These are phyloP conservation scores for Chlamydomonas schloesseri DNA, from an alignment of 139 green algal genomes.

Conservation along the genomic window DNA sequence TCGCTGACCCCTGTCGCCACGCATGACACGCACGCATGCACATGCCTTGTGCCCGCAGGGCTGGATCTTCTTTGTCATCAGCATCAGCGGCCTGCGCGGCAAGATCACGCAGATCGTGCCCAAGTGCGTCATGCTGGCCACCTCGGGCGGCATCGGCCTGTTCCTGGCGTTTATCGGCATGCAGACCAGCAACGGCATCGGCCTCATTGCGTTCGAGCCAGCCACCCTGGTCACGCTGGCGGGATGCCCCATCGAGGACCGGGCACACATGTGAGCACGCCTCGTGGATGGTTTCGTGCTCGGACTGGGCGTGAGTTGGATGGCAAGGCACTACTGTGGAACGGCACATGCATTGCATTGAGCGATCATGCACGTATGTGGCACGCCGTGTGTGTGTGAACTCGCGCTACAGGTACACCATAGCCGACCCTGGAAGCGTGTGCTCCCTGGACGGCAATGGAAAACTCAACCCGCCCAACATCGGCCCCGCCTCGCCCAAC, in stretches of 20 bases:
- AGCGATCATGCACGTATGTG: too few relatives aligned
- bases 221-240: constrained; percentile 70
- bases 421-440: not conserved
- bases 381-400: too few relatives aligned
- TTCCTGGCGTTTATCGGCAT: constrained; percentile 86
- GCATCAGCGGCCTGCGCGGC: constrained; percentile 69
- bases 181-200: constrained; percentile 64
- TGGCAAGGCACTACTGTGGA: too few relatives aligned
- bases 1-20: too few relatives aligned
- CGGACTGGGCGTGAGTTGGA: too few relatives aligned
- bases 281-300: too few relatives aligned
- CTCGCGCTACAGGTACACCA: constrained; percentile 31
- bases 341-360: too few relatives aligned
- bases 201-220: constrained; percentile 74
- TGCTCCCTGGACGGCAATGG: not conserved
- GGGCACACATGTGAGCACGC: constrained; percentile 11
- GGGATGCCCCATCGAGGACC: constrained; percentile 46
- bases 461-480: not conserved
- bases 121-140: constrained; percentile 76
- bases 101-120: constrained; percentile 75
- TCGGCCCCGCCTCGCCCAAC: constrained; percentile 44
- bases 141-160: constrained; percentile 80
- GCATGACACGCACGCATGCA: too few relatives aligned
- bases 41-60: too few relatives aligned
- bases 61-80: constrained; percentile 80